Conservation (phyloP, 2,329 filamentous ascomycete species). For the Didymella lethalis region DNA sequence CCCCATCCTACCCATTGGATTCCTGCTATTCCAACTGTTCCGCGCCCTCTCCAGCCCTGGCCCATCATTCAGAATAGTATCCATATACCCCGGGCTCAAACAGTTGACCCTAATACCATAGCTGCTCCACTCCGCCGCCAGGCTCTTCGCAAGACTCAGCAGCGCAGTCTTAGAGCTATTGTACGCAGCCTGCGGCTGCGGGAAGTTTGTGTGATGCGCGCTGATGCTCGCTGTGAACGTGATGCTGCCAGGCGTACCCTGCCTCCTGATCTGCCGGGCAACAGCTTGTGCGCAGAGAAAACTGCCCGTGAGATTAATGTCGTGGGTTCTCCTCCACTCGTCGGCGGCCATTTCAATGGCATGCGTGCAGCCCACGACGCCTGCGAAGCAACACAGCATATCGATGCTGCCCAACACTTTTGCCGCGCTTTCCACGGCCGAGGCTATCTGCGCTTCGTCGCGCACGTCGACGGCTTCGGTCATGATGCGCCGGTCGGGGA, state of each 20-base stretch:
- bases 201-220: constrained; percentile 73
- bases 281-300: constrained; percentile 75
- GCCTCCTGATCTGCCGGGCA: constrained; percentile 52
- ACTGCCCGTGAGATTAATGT: constrained; percentile 75
- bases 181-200: constrained; percentile 75
- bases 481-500: constrained; percentile 62
- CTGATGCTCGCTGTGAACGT: constrained; percentile 73
- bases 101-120: constrained; percentile 76
- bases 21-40: constrained; percentile 65
- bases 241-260: constrained; percentile 66
- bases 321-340: constrained; percentile 70
- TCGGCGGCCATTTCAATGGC: constrained; percentile 66
- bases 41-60: constrained; percentile 63
- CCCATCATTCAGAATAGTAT: constrained; percentile 75
- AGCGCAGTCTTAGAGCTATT: constrained; percentile 76
- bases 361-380: constrained; percentile 69
- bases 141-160: constrained; percentile 66
- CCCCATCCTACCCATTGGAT: constrained; percentile 72
- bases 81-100: constrained; percentile 78
- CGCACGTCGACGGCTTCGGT: constrained; percentile 67
- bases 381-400: constrained; percentile 70
- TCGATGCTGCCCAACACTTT: constrained; percentile 60
- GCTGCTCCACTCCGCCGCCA: constrained; percentile 76
- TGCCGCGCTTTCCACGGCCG: constrained; percentile 49
- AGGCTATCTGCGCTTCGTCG: constrained; percentile 57